Conservation (phyloP, 352 stramenopile species). For the Phytopythium sindhum region DNA sequence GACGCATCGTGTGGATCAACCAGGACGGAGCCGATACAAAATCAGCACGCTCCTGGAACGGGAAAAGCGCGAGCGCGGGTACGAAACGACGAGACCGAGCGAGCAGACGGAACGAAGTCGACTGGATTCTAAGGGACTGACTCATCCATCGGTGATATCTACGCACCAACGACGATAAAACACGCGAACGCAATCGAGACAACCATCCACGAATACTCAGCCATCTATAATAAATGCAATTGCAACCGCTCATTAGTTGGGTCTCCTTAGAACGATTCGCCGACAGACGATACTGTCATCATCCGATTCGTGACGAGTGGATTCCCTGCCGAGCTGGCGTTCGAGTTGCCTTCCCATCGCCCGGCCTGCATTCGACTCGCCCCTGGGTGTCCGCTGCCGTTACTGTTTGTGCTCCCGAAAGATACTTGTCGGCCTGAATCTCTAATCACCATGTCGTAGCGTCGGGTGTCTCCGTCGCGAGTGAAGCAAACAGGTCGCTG, state of each 20-base stretch:
- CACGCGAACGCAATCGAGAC: too few species aligned
- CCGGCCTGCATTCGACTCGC: constrained; percentile 13
- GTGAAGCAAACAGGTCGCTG: not conserved
- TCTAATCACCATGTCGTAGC: constrained; percentile 3
- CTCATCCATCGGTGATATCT: too few species aligned
- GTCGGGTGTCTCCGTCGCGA: not conserved
- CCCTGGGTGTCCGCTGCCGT: constrained; percentile 14
- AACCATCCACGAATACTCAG: too few species aligned
- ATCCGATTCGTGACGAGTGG: constrained; percentile 41
- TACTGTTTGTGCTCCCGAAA: not conserved
- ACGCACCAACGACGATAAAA: too few species aligned
- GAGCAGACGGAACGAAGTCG: too few species aligned
- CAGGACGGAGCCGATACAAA: too few species aligned
- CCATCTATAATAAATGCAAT: not conserved
- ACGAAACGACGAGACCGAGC: too few species aligned
- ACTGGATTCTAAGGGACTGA: too few species aligned
- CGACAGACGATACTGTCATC: constrained; percentile 24
- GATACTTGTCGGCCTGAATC: constrained; percentile 5
- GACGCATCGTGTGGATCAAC: too few species aligned
- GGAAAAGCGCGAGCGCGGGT: too few species aligned
- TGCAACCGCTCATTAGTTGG: not conserved
- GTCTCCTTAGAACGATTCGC: not conserved
- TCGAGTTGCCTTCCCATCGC: constrained; percentile 31
- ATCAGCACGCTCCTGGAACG: too few species aligned
- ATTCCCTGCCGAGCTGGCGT: constrained; percentile 47